phyloP scores from a whole-genome alignment of 352 stramenopile species.

The Phytopythium aichiense region DNA sequence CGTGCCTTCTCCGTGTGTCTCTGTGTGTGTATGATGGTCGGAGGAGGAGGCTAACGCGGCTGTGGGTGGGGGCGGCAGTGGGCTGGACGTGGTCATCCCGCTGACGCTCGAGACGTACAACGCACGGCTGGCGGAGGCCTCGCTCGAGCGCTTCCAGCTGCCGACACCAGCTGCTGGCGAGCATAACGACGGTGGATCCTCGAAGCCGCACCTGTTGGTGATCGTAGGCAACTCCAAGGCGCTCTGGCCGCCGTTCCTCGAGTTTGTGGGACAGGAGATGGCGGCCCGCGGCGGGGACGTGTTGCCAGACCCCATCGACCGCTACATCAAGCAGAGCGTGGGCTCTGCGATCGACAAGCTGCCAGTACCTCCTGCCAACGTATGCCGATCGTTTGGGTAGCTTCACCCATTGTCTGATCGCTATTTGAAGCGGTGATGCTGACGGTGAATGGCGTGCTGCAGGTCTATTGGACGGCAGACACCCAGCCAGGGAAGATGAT shows the following conservation, averaged over 20 bases:
- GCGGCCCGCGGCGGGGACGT: constrained; percentile 21
- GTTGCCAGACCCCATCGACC: constrained; percentile 44
- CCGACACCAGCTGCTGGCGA: constrained; percentile 12
- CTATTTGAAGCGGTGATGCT: not conserved
- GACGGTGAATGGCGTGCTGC: not conserved
- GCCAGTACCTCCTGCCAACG: not conserved
- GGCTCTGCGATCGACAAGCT: constrained; percentile 23
- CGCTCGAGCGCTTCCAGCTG: constrained; percentile 43
- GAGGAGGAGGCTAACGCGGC: not conserved
- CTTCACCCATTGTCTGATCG: not conserved
- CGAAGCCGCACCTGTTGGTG: constrained; percentile 46
- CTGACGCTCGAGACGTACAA: constrained; percentile 69
- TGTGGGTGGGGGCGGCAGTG: constrained; percentile 17
- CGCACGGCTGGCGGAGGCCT: constrained; percentile 23
- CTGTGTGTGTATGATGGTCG: not conserved
- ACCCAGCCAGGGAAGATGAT: constrained; percentile 71
- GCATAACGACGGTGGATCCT: constrained; percentile 4
- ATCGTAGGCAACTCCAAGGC: constrained; percentile 63
- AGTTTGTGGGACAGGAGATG: constrained; percentile 32
- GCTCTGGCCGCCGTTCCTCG: constrained; percentile 50
- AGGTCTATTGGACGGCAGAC: constrained; percentile 70
- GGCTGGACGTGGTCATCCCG: constrained; percentile 65
- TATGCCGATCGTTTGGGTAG: not conserved
- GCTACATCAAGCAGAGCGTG: constrained; percentile 48
- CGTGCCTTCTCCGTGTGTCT: not conserved